Evolutionary conservation across 176 grass and related monocot species (phyloP).

Genomic region (Alloteropsis semialata): DNA sequence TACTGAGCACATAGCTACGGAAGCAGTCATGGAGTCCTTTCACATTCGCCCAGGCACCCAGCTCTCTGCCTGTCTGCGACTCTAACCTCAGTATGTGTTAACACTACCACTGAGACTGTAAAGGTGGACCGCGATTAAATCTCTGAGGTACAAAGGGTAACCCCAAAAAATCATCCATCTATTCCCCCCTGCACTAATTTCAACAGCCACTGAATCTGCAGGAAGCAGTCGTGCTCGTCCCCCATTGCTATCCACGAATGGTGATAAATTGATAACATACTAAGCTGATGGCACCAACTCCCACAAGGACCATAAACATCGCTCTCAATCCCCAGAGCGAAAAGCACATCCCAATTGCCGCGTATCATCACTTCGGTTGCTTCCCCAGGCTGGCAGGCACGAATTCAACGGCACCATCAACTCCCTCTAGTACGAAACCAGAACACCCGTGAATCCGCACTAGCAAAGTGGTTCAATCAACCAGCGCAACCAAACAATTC

Average conservation of each 20-base stretch:
- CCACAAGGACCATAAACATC: slow-evolving; percentile 3
- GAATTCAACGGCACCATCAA: slow-evolving; percentile 29
- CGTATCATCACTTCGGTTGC: slow-evolving; percentile 6
- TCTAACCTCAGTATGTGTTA: not conserved
- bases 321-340: slow-evolving; percentile 9
- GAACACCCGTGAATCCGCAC: not conserved
- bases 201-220: not conserved
- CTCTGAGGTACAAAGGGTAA: not conserved
- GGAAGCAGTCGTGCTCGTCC: not conserved
- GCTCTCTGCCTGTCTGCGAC: not conserved
- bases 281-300: not conserved
- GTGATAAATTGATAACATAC: not conserved
- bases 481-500: not conserved
- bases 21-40: not conserved
- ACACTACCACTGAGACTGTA: not conserved
- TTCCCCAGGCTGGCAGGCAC: slow-evolving; percentile 8
- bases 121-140: not conserved
- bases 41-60: not conserved
- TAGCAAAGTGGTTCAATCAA: not conserved
- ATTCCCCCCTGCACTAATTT: not conserved
- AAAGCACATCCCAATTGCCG: not conserved
- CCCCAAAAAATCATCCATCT: not conserved
- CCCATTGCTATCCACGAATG: slow-evolving; percentile 4
- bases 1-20: not conserved
- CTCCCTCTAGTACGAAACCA: not conserved